A percentile compares a stretch with the other conserved stretches of the same genome.
These are phyloP conservation scores for Priceomyces fermenticarens DNA, from an alignment of 805 yeast species.

Conservation along the genomic window DNA sequence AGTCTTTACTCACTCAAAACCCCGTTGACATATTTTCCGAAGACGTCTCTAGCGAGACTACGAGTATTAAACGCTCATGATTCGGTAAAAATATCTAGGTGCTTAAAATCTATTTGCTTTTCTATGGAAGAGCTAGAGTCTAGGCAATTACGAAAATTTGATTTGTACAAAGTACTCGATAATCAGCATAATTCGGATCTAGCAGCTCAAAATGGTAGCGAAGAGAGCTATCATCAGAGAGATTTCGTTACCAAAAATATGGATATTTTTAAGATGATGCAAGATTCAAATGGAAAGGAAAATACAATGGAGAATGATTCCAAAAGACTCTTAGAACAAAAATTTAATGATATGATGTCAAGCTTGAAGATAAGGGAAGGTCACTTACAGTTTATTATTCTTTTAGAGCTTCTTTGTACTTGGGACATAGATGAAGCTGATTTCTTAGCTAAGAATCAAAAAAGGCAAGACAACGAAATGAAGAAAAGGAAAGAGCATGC, in stretches of 20 bases:
- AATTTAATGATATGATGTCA: conserved; percentile 25
- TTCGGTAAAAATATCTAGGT: conserved; percentile 13
- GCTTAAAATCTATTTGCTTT: conserved; percentile 28
- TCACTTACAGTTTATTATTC: conserved; percentile 49
- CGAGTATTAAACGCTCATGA: conserved; percentile 38
- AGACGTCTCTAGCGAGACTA: conserved; percentile 49
- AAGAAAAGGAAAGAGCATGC: conserved; percentile 15
- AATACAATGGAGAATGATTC: conserved; percentile 16
- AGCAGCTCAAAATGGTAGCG: background rate
- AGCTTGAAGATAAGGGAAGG: conserved; percentile 54
- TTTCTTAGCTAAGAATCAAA: conserved; percentile 23
- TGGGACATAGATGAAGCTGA: conserved; percentile 33
- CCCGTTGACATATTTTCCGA: conserved; percentile 41
- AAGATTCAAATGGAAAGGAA: conserved; percentile 8
- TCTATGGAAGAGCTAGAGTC: conserved; percentile 38
- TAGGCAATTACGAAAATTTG: conserved; percentile 36
- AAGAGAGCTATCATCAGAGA: conserved; percentile 8
- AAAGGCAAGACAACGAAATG: conserved; percentile 27
- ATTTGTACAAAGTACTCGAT: conserved; percentile 14
- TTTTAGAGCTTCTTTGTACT: conserved; percentile 43
- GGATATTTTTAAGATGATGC: conserved; percentile 1
- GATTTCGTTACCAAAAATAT: conserved; percentile 9
- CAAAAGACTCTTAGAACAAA: conserved; percentile 13
- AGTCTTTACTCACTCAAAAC: conserved; percentile 38
- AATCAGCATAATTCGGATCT: background rate